Evolutionary conservation across 345 rosid species (phyloP).

Genomic region (Corchorus olitorius): DNA sequence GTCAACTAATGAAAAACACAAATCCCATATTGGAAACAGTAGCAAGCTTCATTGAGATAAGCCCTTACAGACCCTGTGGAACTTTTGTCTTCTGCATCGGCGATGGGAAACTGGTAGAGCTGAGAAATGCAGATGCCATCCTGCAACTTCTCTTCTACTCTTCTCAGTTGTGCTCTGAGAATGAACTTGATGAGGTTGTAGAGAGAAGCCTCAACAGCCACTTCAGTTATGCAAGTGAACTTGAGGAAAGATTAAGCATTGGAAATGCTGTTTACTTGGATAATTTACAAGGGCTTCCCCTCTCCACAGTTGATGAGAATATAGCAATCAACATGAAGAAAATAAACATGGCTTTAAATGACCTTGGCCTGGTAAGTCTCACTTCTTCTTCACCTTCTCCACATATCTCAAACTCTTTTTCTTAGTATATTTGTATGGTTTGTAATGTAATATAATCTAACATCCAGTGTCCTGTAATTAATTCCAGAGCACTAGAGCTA

Average conservation of each 20-base stretch:
- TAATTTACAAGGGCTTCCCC: slow-evolving; percentile 36
- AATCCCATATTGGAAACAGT: slow-evolving; percentile 61
- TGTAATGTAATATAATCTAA: neutral
- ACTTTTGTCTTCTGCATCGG: slow-evolving; percentile 64
- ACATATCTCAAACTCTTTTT: neutral
- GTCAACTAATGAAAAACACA: slow-evolving; percentile 66
- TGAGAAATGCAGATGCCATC: slow-evolving; percentile 71
- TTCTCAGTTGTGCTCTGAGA: slow-evolving; percentile 43
- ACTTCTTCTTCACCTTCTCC: slow-evolving; percentile 3
- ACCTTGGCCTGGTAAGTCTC: slow-evolving; percentile 69
- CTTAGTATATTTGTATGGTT: neutral
- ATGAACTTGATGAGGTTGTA: slow-evolving; percentile 37
- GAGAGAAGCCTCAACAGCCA: slow-evolving; percentile 50
- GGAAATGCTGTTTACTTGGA: slow-evolving; percentile 31
- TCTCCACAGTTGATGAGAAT: slow-evolving; percentile 27
- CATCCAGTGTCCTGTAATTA: neutral
- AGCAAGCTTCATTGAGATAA: slow-evolving; percentile 54
- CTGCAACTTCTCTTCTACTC: slow-evolving; percentile 74
- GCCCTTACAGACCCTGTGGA: slow-evolving; percentile 86
- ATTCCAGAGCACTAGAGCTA: slow-evolving; percentile 59
- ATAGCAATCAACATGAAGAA: neutral
- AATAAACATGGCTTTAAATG: slow-evolving; percentile 33
- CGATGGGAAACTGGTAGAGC: slow-evolving; percentile 41
- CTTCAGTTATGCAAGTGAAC: slow-evolving; percentile 37
- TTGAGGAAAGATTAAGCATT: slow-evolving; percentile 34